phyloP scores from a whole-genome alignment of 192 early-diverging fungal species.

The Coemansia guatemalensis region DNA sequence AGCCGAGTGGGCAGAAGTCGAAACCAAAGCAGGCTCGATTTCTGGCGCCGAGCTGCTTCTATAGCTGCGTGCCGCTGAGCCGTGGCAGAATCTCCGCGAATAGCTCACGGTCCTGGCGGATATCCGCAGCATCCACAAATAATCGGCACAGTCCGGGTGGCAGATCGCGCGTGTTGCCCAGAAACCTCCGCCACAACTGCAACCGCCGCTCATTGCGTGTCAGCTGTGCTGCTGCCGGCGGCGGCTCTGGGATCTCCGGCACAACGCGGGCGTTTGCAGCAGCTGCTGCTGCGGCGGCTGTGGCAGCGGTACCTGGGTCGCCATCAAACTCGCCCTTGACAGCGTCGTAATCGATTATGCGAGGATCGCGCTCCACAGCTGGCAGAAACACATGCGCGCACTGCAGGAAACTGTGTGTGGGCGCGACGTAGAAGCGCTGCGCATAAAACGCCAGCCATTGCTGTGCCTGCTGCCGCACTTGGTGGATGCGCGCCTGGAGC shows the following conservation, averaged over 20 bases:
- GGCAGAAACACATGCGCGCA: conserved; percentile 39
- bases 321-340: conserved; percentile 9
- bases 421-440: conserved; percentile 51
- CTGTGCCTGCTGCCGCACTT: conserved; percentile 43
- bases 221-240: conserved; percentile 47
- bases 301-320: background rate
- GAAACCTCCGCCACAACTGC: conserved; percentile 40
- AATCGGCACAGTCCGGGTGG: conserved; percentile 33
- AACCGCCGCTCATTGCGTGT: conserved; percentile 33
- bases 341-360: conserved; percentile 49
- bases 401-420: conserved; percentile 38
- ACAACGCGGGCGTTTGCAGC: conserved; percentile 10
- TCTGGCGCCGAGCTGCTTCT: background rate
- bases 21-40: conserved; percentile 63
- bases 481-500: conserved; percentile 21
- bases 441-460: conserved; percentile 55
- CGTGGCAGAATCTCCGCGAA: conserved; percentile 19
- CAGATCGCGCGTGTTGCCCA: conserved; percentile 27
- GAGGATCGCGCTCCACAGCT: conserved; percentile 32
- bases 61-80: conserved; percentile 12
- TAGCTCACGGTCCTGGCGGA: conserved; percentile 35
- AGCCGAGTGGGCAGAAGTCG: conserved; percentile 87
- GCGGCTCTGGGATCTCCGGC: conserved; percentile 43
- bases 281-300: conserved; percentile 10
- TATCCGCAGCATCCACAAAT: conserved; percentile 51